Conservation (phyloP, 768 basidiomycete species). For the Daedaleopsis sinensis region DNA sequence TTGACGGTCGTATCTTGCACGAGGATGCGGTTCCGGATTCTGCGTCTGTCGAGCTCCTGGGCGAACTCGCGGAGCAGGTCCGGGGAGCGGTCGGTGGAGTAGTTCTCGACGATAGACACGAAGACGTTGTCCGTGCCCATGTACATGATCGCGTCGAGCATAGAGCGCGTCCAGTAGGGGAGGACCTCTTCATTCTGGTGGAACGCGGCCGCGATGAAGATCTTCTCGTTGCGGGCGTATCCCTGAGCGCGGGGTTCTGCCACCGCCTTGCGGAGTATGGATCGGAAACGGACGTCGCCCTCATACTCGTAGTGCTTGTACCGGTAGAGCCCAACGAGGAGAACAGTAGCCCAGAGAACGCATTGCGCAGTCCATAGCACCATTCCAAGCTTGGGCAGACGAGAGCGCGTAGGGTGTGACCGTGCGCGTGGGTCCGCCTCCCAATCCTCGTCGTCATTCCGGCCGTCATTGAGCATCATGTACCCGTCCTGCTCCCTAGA, state of each 20-base stretch:
- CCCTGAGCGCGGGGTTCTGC: constrained; percentile 23
- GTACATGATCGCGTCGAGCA: constrained; percentile 38
- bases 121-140: constrained; percentile 47
- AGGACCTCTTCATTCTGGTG: constrained; percentile 41
- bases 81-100: constrained; percentile 37
- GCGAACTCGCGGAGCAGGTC: constrained; percentile 34
- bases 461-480: constrained; percentile 9
- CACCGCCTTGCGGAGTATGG: constrained; percentile 25
- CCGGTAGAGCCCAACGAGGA: constrained; percentile 10
- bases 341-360: constrained; percentile 13
- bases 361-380: not conserved
- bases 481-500: constrained; percentile 8
- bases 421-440: constrained; percentile 1
- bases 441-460: constrained; percentile 6
- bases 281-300: constrained; percentile 29
- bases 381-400: not conserved
- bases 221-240: constrained; percentile 30
- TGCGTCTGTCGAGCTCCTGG: constrained; percentile 24
- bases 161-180: constrained; percentile 41
- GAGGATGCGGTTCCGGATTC: constrained; percentile 36
- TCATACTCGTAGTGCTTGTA: constrained; percentile 29
- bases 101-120: constrained; percentile 45
- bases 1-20: constrained; percentile 30
- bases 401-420: not conserved
- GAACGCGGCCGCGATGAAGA: constrained; percentile 46